phyloP scores from a whole-genome alignment of 306 rosid species.

The Gastrolobium villosum region DNA sequence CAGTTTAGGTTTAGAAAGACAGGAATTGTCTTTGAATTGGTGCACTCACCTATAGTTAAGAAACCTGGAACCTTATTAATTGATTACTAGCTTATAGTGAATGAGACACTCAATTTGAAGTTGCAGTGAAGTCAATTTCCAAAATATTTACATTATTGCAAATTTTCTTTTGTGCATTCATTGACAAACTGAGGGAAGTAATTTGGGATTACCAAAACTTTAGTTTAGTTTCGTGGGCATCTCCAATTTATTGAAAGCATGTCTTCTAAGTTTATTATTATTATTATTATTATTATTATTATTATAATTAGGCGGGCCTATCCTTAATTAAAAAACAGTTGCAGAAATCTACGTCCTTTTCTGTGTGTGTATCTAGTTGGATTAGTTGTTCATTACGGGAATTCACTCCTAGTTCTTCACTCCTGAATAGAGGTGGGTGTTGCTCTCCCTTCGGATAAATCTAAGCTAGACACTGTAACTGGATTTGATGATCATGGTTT shows the following conservation, averaged over 20 bases:
- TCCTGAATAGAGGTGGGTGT: too few relatives aligned
- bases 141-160: conserved; percentile 1
- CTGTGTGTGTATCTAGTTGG: too few relatives aligned
- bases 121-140: conserved; percentile 29
- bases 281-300: neutral
- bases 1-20: conserved; percentile 16
- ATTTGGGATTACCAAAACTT: conserved; percentile 22
- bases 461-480: too few relatives aligned
- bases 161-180: conserved; percentile 27
- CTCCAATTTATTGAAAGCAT: conserved; percentile 22
- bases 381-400: too few relatives aligned
- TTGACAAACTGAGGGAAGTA: conserved; percentile 26
- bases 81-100: neutral
- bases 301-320: too few relatives aligned
- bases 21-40: conserved; percentile 6
- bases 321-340: too few relatives aligned
- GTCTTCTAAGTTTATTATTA: conserved; percentile 17
- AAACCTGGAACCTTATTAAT: conserved; percentile 23
- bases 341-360: too few relatives aligned
- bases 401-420: too few relatives aligned
- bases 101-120: conserved; percentile 9
- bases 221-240: conserved; percentile 5
- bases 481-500: too few relatives aligned
- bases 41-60: conserved; percentile 2
- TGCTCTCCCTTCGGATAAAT: too few relatives aligned